Conservation (phyloP, 1,284 basidiomycete genomes). For the Rhodotorula sp. region DNA sequence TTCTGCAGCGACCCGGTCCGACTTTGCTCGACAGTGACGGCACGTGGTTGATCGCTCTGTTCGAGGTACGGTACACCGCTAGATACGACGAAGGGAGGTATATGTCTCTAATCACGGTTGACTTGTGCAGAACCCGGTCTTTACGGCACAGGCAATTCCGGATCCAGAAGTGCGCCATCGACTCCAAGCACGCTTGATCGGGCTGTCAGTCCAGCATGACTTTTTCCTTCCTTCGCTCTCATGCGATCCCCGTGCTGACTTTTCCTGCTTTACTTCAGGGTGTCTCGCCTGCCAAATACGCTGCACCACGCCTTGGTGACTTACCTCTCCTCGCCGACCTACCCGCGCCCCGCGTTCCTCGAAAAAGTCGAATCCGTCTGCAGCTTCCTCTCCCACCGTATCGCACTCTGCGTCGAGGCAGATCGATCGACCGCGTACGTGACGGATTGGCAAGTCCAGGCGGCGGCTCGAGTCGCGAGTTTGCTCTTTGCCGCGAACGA, state of each 20-base stretch:
- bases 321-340: slow-evolving; percentile 18
- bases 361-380: slow-evolving; percentile 24
- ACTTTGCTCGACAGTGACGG: slow-evolving; percentile 21
- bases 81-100: too few relatives aligned
- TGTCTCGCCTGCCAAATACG: slow-evolving; percentile 20
- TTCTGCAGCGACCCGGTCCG: slow-evolving; percentile 26
- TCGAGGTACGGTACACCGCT: slow-evolving; percentile 16
- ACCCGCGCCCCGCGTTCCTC: slow-evolving; percentile 12
- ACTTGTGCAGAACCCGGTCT: slow-evolving; percentile 16
- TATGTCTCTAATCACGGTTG: too few relatives aligned
- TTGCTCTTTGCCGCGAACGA: slow-evolving; percentile 19
- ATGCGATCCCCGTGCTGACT: accelerated
- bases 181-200: slow-evolving; percentile 22
- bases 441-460: slow-evolving; percentile 24
- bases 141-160: background rate
- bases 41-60: slow-evolving; percentile 22
- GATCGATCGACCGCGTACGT: background rate
- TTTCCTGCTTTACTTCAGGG: background rate
- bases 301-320: slow-evolving; percentile 29
- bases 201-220: slow-evolving; percentile 18
- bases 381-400: slow-evolving; percentile 10
- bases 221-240: background rate
- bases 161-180: background rate
- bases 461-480: slow-evolving; percentile 19
- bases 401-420: background rate